Base-by-base conservation (phyloP, 305 asterid genomes). In the Fraxinus latifolia region DNA sequence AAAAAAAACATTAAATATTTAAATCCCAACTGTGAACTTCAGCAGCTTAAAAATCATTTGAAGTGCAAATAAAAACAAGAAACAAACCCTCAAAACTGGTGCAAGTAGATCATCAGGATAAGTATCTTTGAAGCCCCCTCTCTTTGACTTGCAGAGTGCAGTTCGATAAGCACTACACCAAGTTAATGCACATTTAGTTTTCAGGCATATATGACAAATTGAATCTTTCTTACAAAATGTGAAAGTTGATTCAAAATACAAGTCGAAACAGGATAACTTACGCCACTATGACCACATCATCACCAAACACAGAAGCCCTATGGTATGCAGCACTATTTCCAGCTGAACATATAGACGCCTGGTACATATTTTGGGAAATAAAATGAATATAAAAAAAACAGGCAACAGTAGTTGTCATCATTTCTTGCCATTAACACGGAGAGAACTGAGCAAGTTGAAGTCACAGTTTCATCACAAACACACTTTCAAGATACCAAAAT, bases 61-160 rank as follows among this genome's bases (percentile, higher is more conserved):
- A 68, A 75, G 82, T 19, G 31, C 14, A 15, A 65, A 72, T 1
- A 34, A 73, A 36, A 72, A 78, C 86, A 65, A 75, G 83, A 72
- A 73, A 83, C 85, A 5, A 4, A 96, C 99, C 97, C 68, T 93
- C 82, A 96, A 83, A 83, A 96, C 97, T 55, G 98, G 93, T 71
- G 99, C 98, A 32, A 96, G 97, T 62, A 96, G 60, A 84, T 96
- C 99, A 88, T 96, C 99, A 53, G 99, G 93, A 87, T 90, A 91
- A 7, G 99, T 94, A 83, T 96, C 99, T 83, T 96, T 96, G 89
- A 96, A 90, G 84, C 99, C 97, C 81, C 99, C 99, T 87, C 91
- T 91, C 91, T 96, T 96, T 12, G 99, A 86, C 89, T 96, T 96
- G 93, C 99, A 96, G 65, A 87, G 89, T 12, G 99, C 90, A 80